Evolutionary conservation across 202 grass and related monocot species (phyloP), one percentile per base, ranked within the genome.

Genomic region (Musa balbisiana): DNA sequence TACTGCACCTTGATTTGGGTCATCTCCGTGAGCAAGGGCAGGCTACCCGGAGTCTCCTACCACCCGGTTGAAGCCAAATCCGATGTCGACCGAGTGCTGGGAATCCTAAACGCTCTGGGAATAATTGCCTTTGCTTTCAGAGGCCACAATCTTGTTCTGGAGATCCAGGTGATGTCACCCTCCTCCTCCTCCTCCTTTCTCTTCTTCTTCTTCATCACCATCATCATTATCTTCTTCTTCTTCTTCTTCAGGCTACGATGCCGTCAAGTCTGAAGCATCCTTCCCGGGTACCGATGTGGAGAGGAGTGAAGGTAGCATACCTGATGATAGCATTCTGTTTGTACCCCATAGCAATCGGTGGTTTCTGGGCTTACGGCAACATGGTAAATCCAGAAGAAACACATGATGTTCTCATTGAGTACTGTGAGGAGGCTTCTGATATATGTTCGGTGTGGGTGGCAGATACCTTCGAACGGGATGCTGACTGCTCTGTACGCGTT

Each of bases 71-170:
- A 77, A 84, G 52, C 73, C 79, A 43, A 76, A 62, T 78, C 54
- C 80, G 73, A 74, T 19, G 52, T 95, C 2, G 91, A 85, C 78
- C 80, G 65, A 64, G 53, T 85, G 24, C 70, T 92, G 4, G 69
- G 64, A 3, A 55, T 90, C 55, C 49, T 99, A 1, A 94, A 99
- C 65, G 95, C 83, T 25, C 85, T 99, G 52, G 95, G 95, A n/a
- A 99, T 99, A 81, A 88, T 99, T 67, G 91, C 95, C 2, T 99
- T 99, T 75, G 87, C 87, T 58, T 99, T 99, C 77, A 90, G 95
- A 82, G 91, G 95, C 66, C 95, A 94, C 79, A 99, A 99, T 80
- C 87, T 99, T 15, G 91, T 99, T 0, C 83, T 99, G 8, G 95
- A 99, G 82, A 99, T 99, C 49, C 95, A 98, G 89, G 91, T 82